These are phyloP conservation scores for Phaeosphaeria sp. DNA, from an alignment of 2,329 filamentous ascomycete species.

Conservation along the genomic window DNA sequence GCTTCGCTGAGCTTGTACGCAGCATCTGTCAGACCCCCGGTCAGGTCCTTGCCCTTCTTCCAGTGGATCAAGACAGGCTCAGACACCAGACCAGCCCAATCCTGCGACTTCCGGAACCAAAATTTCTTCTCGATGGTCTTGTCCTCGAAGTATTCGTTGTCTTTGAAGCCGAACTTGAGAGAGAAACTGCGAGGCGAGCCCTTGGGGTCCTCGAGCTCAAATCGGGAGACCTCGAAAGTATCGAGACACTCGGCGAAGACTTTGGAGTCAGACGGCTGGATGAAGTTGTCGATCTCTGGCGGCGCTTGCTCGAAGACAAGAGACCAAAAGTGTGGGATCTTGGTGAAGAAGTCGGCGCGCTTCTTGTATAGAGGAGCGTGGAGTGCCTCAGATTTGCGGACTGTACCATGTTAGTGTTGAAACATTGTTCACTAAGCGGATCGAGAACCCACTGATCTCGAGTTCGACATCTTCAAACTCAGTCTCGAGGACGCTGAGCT, in stretches of 20 bases:
- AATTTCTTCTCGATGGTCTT: slow-evolving; percentile 87
- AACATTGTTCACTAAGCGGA: neutral
- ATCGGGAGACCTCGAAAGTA: slow-evolving; percentile 75
- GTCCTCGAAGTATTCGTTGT: slow-evolving; percentile 85
- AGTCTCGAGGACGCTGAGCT: slow-evolving; percentile 79
- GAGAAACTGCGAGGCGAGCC: slow-evolving; percentile 83
- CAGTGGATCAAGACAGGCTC: slow-evolving; percentile 88
- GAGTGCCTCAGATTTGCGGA: slow-evolving; percentile 74
- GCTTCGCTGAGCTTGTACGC: slow-evolving; percentile 74
- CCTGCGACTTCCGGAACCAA: slow-evolving; percentile 75
- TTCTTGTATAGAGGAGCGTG: slow-evolving; percentile 76
- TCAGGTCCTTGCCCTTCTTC: slow-evolving; percentile 79
- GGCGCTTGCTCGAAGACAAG: slow-evolving; percentile 89
- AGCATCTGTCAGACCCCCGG: slow-evolving; percentile 77
- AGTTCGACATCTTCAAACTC: slow-evolving; percentile 85
- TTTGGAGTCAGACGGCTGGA: slow-evolving; percentile 79
- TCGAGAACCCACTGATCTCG: slow-evolving; percentile 70
- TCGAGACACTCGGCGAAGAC: slow-evolving; percentile 74
- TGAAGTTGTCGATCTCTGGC: slow-evolving; percentile 84
- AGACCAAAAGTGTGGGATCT: slow-evolving; percentile 93
- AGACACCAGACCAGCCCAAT: slow-evolving; percentile 80
- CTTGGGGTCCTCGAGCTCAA: slow-evolving; percentile 72
- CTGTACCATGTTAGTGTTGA: slow-evolving; percentile 52
- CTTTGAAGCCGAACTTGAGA: slow-evolving; percentile 74
- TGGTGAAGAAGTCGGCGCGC: slow-evolving; percentile 72